Evolutionary conservation across 1,284 basidiomycete genomes (phyloP).

Genomic region (Psilocybe mexicana): DNA sequence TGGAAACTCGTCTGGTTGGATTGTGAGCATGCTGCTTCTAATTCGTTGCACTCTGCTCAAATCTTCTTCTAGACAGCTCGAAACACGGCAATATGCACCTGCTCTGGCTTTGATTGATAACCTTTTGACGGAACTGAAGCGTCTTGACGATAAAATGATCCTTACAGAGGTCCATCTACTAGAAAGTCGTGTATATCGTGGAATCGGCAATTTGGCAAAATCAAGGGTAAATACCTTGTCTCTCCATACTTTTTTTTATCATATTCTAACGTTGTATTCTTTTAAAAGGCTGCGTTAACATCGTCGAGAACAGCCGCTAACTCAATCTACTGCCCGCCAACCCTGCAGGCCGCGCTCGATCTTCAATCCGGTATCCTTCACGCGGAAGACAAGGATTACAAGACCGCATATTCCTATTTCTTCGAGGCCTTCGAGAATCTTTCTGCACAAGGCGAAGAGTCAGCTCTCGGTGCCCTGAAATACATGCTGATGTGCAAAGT

Average conservation of each 20-base stretch:
- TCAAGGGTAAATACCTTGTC: conserved; percentile 68
- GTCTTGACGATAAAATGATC: conserved; percentile 97
- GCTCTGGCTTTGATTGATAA: conserved; percentile 84
- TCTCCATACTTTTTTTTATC: background rate
- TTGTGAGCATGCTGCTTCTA: conserved; percentile 54
- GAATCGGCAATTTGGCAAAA: conserved; percentile 89
- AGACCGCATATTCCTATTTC: conserved; percentile 97
- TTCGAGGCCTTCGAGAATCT: conserved; percentile 93
- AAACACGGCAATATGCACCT: conserved; percentile 75
- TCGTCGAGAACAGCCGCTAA: conserved; percentile 94
- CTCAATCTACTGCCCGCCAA: conserved; percentile 96
- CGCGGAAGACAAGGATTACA: conserved; percentile 98
- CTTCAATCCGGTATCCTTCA: conserved; percentile 90
- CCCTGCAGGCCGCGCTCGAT: conserved; percentile 90
- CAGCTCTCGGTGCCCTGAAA: conserved; percentile 84
- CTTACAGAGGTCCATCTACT: conserved; percentile 95
- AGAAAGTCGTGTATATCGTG: conserved; percentile 90
- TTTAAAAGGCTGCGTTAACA: conserved; percentile 78
- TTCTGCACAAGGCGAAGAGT: conserved; percentile 66
- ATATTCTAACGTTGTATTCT: background rate
- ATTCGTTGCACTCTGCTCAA: background rate
- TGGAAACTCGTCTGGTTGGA: conserved; percentile 88
- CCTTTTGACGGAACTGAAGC: conserved; percentile 88
- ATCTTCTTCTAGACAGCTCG: conserved; percentile 60
- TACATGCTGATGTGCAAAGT: conserved; percentile 99